Evolutionary conservation across 177 flowering plant species (phyloP).

Genomic region (Tripterygium wilfordii): DNA sequence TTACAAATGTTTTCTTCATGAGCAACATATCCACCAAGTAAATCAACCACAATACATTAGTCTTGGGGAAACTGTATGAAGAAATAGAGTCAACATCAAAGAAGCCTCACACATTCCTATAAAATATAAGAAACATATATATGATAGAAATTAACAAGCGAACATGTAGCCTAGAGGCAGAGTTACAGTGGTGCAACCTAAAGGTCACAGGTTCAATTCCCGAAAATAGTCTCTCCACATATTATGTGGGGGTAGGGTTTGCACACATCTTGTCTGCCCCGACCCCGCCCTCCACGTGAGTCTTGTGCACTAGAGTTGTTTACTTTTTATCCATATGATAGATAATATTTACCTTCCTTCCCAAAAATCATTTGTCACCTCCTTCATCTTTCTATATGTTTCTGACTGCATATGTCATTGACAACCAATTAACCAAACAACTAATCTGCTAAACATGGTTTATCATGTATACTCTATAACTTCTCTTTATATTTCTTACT

Average conservation of each 20-base stretch:
- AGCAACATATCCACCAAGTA: slow-evolving; percentile 86
- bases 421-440: neutral
- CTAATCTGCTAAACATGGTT: too few species aligned
- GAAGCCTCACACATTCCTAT: neutral
- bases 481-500: slow-evolving; percentile 30
- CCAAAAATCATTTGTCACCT: slow-evolving; percentile 84
- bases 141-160: neutral
- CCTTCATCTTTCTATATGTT: slow-evolving; percentile 91
- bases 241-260: too few species aligned
- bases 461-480: too few species aligned
- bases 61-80: slow-evolving; percentile 71
- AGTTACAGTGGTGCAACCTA: too few species aligned
- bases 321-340: neutral
- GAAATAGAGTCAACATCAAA: slow-evolving; percentile 7
- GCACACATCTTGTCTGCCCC: too few species aligned
- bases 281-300: too few species aligned
- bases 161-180: too few species aligned
- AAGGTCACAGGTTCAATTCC: too few species aligned
- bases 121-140: neutral
- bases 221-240: too few species aligned
- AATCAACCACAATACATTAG: slow-evolving; percentile 89
- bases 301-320: neutral
- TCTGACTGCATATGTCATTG: slow-evolving; percentile 56
- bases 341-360: slow-evolving; percentile 63
- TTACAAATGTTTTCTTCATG: slow-evolving; percentile 85